These are phyloP conservation scores for Candida adriatica DNA, from an alignment of 805 yeast species.

Conservation along the genomic window DNA sequence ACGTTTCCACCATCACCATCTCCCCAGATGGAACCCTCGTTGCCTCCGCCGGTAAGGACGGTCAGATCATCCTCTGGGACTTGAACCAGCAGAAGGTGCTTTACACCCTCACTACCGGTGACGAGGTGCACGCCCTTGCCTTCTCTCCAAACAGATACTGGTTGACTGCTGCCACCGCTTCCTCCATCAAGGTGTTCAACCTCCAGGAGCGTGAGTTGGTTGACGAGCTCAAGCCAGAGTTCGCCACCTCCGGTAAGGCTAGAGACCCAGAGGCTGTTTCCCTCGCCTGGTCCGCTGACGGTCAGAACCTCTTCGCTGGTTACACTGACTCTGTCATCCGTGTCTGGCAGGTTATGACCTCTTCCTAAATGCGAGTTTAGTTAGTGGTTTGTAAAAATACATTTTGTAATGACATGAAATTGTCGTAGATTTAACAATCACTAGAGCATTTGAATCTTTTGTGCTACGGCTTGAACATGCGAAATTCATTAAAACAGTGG, in stretches of 20 bases:
- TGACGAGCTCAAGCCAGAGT: conserved; percentile 98
- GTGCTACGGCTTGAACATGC: no score
- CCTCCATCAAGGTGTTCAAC: conserved; percentile 97
- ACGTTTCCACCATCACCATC: conserved; percentile 93
- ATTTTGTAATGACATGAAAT: conserved; percentile 4
- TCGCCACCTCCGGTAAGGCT: conserved; percentile 78
- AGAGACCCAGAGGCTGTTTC: conserved; percentile 98
- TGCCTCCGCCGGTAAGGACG: conserved; percentile 99
- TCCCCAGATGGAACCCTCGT: conserved; percentile 99
- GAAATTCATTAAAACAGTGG: no score
- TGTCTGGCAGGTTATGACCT: conserved; percentile 99
- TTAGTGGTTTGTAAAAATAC: conserved; percentile 2
- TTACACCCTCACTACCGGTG: conserved; percentile 91
- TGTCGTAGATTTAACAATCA: conserved; percentile 1
- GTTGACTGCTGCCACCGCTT: conserved; percentile 98
- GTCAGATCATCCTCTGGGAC: conserved; percentile 98
- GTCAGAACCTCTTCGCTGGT: conserved; percentile 99
- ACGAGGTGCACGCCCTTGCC: conserved; percentile 96
- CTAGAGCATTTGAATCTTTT: no score
- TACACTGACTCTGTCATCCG: conserved; percentile 99
- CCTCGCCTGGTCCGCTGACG: conserved; percentile 99
- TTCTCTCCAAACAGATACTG: conserved; percentile 99
- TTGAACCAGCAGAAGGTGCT: conserved; percentile 76
- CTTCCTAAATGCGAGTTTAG: conserved; percentile 16
- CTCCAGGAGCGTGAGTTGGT: conserved; percentile 89